phyloP scores from a whole-genome alignment of 768 basidiomycete genomes.

The Boletus eberwhitei region DNA sequence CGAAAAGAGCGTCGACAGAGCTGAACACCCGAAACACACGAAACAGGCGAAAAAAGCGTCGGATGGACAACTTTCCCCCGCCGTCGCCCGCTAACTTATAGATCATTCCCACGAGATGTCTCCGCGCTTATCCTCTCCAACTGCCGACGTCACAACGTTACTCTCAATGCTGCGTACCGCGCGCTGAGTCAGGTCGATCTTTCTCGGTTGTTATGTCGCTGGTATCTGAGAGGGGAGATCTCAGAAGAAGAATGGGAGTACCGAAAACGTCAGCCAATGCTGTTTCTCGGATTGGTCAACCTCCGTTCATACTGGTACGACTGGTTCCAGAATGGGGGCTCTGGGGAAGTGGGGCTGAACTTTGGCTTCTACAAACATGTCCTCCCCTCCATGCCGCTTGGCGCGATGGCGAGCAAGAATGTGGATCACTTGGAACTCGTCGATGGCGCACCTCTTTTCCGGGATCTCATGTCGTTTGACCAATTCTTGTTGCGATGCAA shows the following conservation, averaged over 20 bases:
- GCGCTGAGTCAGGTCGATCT: constrained; percentile 35
- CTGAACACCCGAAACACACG: too few relatives aligned
- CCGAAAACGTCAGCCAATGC: constrained; percentile 48
- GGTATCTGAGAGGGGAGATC: constrained; percentile 46
- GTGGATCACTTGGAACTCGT: background rate
- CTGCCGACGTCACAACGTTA: constrained; percentile 42
- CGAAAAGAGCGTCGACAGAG: constrained; percentile 30
- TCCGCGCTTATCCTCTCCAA: constrained; percentile 32
- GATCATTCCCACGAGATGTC: constrained; percentile 1
- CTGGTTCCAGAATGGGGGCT: constrained; percentile 47
- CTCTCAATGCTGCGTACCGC: constrained; percentile 49
- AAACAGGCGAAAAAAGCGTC: too few relatives aligned
- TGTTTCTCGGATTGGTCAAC: constrained; percentile 47
- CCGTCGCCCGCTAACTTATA: too few relatives aligned
- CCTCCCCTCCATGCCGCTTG: background rate
- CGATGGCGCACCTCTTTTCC: constrained; percentile 37
- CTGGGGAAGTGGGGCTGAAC: constrained; percentile 23
- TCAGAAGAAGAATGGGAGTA: constrained; percentile 49
- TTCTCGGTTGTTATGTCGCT: constrained; percentile 45
- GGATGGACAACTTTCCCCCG: too few relatives aligned
- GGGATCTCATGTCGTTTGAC: constrained; percentile 31
- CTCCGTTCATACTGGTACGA: constrained; percentile 31
- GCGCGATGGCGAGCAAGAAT: background rate
- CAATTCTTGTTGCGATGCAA: background rate
- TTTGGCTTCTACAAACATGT: constrained; percentile 39